Conservation (phyloP, 1,284 basidiomycete species). For the Tranzscheliella williamsii region DNA sequence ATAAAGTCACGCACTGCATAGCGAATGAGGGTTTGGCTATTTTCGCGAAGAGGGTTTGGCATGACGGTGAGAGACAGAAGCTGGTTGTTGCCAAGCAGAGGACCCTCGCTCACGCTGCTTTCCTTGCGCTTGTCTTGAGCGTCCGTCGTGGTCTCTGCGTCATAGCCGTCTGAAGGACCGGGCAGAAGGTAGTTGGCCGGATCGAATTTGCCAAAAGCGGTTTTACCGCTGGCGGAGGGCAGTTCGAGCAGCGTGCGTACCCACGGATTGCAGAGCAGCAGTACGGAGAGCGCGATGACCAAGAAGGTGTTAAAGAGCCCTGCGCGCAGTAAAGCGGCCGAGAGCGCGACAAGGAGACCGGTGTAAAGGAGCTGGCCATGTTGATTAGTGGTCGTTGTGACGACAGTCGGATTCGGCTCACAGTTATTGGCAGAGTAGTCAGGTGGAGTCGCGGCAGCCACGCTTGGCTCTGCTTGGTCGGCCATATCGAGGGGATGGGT, state of each 20-base stretch:
- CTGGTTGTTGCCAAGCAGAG: constrained; percentile 7
- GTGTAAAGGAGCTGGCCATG: not conserved
- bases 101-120: not conserved
- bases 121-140: too few relatives aligned
- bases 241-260: constrained; percentile 52
- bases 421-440: too few relatives aligned
- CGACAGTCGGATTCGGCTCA: too few relatives aligned
- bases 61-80: constrained; percentile 22
- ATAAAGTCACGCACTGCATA: constrained; percentile 51
- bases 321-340: constrained; percentile 17
- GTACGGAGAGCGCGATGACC: constrained; percentile 13
- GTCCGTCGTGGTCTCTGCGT: not conserved
- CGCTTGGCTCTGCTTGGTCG: too few relatives aligned
- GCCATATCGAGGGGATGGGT: too few relatives aligned
- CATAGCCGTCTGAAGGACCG: not conserved
- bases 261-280: constrained; percentile 51
- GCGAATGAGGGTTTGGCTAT: constrained; percentile 31
- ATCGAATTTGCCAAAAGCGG: constrained; percentile 18
- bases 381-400: too few relatives aligned
- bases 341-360: constrained; percentile 24
- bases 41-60: constrained; percentile 25
- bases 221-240: constrained; percentile 17
- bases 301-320: constrained; percentile 32
- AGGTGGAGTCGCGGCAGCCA: too few relatives aligned
- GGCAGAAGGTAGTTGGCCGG: constrained; percentile 32